phyloP scores from a whole-genome alignment of 352 stramenopile genomes.

The Blastocystis sp. region DNA sequence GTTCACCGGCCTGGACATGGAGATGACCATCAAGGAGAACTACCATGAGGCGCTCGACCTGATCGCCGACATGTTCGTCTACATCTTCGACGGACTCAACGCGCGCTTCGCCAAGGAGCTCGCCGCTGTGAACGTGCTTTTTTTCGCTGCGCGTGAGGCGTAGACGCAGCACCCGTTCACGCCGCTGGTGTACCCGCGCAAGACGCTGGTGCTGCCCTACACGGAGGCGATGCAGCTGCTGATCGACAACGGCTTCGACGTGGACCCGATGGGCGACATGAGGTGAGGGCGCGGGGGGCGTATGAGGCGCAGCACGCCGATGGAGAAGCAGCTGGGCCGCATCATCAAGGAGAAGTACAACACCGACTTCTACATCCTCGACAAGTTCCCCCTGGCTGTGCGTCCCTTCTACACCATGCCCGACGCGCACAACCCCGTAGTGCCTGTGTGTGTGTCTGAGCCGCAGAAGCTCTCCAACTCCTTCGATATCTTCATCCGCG shows the following conservation, averaged over 20 bases:
- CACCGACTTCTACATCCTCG: constrained; percentile 99
- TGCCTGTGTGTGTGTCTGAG: constrained; percentile 68
- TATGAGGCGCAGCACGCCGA: constrained; percentile 85
- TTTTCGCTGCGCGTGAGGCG: constrained; percentile 45
- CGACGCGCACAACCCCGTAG: constrained; percentile 83
- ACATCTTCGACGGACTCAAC: constrained; percentile 97
- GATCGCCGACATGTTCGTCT: constrained; percentile 96
- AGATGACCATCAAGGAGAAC: constrained; percentile 99
- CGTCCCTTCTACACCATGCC: constrained; percentile 99
- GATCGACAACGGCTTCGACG: constrained; percentile 76
- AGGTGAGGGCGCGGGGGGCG: constrained; percentile 68
- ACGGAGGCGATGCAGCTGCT: constrained; percentile 88
- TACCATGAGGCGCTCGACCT: constrained; percentile 97
- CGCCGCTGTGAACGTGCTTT: constrained; percentile 82
- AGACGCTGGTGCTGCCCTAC: constrained; percentile 86
- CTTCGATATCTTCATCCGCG: constrained; percentile 99
- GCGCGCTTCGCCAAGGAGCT: constrained; percentile 88
- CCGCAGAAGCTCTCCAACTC: constrained; percentile 88
- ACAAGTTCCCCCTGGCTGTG: constrained; percentile 97
- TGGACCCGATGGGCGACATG: constrained; percentile 80
- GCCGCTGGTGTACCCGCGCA: constrained; percentile 85
- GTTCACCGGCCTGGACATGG: constrained; percentile 98
- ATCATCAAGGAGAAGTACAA: constrained; percentile 95
- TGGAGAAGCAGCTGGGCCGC: constrained; percentile 92
- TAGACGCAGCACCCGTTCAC: constrained; percentile 92